Evolutionary conservation across 257 asterid species (phyloP), one percentile per base, ranked within the genome.

Genomic region (Solanum bulbocastanum): DNA sequence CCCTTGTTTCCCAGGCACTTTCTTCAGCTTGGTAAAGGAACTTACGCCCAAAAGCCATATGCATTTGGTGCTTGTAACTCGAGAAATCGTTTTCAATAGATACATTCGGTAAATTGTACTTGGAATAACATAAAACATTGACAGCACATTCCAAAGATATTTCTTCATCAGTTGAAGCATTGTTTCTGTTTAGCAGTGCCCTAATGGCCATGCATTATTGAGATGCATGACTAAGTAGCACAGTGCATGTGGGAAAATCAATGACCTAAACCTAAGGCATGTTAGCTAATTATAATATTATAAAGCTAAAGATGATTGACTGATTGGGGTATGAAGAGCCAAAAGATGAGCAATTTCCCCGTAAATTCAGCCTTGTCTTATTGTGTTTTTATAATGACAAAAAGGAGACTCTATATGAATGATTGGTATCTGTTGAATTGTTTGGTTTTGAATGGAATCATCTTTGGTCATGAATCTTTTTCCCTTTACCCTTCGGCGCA

Each of bases 281-380:
- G 87, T 25, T 62, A 85, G 11, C 27, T 66, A 44, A 44, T 49
- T 49, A 90, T 90, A 94, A 93, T 93, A 93, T 91, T 86, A 90
- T 44, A 87, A 92, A 93, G 91, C 58, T 73, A 69, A 83, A 68
- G 83, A 87, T 87, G 52, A 87, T 88, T 87, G 93, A 90, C 89
- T 89, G 91, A 79, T 87, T 88, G 89, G 86, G 60, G 23, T 56
- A 71, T 74, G 90, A 90, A 91, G 86, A 83, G 93, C 88, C 92
- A 82, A 83, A 88, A 88, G 89, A 88, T 72, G 76, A 88, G 84
- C 87, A 87, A 46, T 82, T 56, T 36, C 91, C 95, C 94, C 94
- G 93, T 92, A 90, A 92, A 91, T 90, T 92, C 90, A 86, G 95
- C 90, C 90, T 72, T 65, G 79, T 36, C 75, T 65, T 42, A 76